phyloP scores from a whole-genome alignment of 805 yeast genomes.

The Groenewaldozyma tartarivorans region DNA sequence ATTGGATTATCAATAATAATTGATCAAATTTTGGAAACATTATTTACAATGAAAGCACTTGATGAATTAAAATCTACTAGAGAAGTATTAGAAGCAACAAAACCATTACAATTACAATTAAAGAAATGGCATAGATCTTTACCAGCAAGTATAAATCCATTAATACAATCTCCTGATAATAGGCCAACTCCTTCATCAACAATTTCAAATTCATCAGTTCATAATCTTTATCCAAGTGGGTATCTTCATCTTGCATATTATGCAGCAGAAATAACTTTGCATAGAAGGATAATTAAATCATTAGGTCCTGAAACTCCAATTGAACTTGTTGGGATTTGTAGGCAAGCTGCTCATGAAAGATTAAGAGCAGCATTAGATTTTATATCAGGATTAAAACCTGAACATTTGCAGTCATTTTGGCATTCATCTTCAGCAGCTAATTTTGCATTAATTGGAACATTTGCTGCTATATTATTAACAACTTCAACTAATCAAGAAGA shows the following conservation, averaged over 20 bases:
- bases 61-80: conserved; percentile 48
- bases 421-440: conserved; percentile 72
- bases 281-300: conserved; percentile 38
- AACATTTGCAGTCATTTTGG: conserved; percentile 85
- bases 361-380: conserved; percentile 75
- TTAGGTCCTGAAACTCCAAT: conserved; percentile 36
- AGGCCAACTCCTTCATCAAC: not conserved
- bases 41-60: conserved; percentile 64
- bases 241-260: conserved; percentile 76
- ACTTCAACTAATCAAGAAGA: conserved; percentile 53
- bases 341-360: conserved; percentile 79
- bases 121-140: conserved; percentile 28
- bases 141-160: conserved; percentile 17
- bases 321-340: conserved; percentile 57
- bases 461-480: conserved; percentile 71
- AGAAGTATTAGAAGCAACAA: conserved; percentile 63
- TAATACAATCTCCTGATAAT: conserved; percentile 13
- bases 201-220: conserved; percentile 9
- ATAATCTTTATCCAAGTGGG: conserved; percentile 44
- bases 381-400: conserved; percentile 63
- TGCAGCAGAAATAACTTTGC: conserved; percentile 81
- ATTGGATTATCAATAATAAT: conserved; percentile 26
- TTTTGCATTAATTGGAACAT: conserved; percentile 75
- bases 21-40: conserved; percentile 42
- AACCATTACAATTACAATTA: conserved; percentile 33